Base-by-base conservation (phyloP, 2,329 filamentous ascomycete genomes). In the Venturia carpophila region DNA sequence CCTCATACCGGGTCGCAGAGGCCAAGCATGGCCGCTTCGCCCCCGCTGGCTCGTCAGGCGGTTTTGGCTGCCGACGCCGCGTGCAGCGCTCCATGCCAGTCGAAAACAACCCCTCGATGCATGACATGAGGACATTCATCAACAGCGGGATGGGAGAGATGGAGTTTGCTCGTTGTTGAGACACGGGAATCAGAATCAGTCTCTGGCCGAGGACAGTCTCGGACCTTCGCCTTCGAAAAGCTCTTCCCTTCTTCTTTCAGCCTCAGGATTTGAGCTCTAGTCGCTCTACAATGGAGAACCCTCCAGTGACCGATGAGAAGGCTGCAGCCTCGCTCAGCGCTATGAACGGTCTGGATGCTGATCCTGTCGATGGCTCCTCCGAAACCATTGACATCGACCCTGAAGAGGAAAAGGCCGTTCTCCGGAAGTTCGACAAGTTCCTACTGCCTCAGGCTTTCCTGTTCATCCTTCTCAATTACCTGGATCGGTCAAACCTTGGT, bases 381-480 rank as follows among this genome's bases (percentile, higher is more conserved):
- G 19, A 67, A 45, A 39, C 60, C 66, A 67, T 69, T 17, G 66
- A 67, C 55, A 68, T 69, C 56, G 68, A 69, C 52, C 67, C 68
- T 37, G 63, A 63, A n/a, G 64, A 62, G 47, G 66, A 68, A 49
- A 63, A 60, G 19, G 63, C 65, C 34, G 62, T 47, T 47, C 63
- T 55, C 1, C 64, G 60, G 21, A 69, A 69, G 45, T 68, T 69
- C 39, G 68, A 65, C 41, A 47, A 52, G n/a, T 65, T 45, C 21
- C 27, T 65, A 4, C 19, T 65, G 6, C 64, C 64, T 21, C 41
- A 49, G 7, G 41, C 64, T 17, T 62, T 65, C 42, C 10, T 65
- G 6, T 65, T 69, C 30, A 47, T 68, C 34, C 37, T 68, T 1
- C 47, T 69, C 17, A 56, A 60, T 34, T 64, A 56, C 60, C 45